Evolutionary conservation across 352 stramenopile species (phyloP).

Genomic region (Pythium phragmiticola): DNA sequence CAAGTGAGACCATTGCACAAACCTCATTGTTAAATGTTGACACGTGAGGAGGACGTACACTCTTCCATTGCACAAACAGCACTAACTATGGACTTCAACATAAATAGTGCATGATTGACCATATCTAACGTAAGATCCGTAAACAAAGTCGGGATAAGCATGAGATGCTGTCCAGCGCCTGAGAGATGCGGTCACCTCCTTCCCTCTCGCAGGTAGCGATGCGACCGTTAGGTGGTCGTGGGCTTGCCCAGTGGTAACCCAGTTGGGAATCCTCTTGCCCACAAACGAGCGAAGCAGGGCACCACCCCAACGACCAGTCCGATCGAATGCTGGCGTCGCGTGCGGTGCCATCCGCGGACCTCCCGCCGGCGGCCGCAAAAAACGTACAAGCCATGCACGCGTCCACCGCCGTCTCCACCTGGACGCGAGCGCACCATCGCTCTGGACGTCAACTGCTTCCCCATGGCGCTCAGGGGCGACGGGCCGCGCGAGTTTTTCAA

Average conservation of each 20-base stretch:
- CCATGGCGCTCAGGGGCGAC: background rate
- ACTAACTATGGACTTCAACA: background rate
- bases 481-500: conserved; percentile 16
- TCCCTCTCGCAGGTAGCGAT: background rate
- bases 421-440: background rate
- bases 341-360: background rate
- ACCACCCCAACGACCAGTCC: background rate
- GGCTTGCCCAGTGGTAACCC: background rate
- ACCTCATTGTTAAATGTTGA: too few species aligned
- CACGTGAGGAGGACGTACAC: background rate
- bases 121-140: background rate
- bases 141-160: background rate
- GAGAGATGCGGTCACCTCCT: too few species aligned
- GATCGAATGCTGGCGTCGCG: background rate
- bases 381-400: background rate
- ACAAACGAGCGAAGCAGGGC: background rate
- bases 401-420: background rate
- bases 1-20: too few species aligned
- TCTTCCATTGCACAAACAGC: conserved; percentile 17
- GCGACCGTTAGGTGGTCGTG: background rate
- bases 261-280: background rate
- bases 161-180: too few species aligned
- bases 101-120: background rate
- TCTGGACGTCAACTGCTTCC: conserved; percentile 19
- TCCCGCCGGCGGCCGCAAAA: background rate